Conservation (phyloP, 1,284 basidiomycete genomes). For the Cutaneotrichosporon spelunceum region DNA sequence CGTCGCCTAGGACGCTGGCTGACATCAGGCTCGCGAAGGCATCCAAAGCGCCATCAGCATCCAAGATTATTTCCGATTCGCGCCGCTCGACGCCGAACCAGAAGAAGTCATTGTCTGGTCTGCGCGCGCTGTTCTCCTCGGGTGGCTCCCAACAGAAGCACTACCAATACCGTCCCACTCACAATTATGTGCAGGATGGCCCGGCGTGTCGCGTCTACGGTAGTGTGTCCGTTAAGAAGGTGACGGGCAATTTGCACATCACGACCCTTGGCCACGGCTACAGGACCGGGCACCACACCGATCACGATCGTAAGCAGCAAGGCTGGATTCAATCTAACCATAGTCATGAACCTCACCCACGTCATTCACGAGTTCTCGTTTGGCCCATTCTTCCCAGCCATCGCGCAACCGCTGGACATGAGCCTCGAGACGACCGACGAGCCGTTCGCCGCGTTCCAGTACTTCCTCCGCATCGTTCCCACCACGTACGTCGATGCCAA, state of each 20-base stretch:
- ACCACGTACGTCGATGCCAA: slow-evolving; percentile 80
- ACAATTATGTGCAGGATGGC: slow-evolving; percentile 64
- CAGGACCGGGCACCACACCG: slow-evolving; percentile 77
- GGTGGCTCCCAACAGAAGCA: slow-evolving; percentile 62
- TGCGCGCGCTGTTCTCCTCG: slow-evolving; percentile 53
- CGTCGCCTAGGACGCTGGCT: no score
- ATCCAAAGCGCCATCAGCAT: slow-evolving; percentile 31
- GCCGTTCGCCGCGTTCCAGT: slow-evolving; percentile 92
- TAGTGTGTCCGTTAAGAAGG: slow-evolving; percentile 78
- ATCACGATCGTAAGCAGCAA: slow-evolving; percentile 63
- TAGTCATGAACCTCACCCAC: slow-evolving; percentile 95
- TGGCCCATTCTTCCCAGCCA: slow-evolving; percentile 92
- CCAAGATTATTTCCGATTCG: slow-evolving; percentile 42
- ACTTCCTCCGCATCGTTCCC: slow-evolving; percentile 91
- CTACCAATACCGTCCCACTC: slow-evolving; percentile 64
- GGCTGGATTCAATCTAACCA: not conserved
- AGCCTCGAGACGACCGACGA: slow-evolving; percentile 72
- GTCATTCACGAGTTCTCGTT: slow-evolving; percentile 96
- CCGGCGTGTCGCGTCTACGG: slow-evolving; percentile 83
- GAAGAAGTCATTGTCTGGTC: slow-evolving; percentile 37
- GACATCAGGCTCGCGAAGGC: slow-evolving; percentile 12
- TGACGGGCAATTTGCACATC: slow-evolving; percentile 84
- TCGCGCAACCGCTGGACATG: slow-evolving; percentile 88
- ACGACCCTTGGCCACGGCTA: slow-evolving; percentile 95
- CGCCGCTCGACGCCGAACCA: slow-evolving; percentile 44